Evolutionary conservation across 2,329 filamentous ascomycete species (phyloP), one percentile per base, ranked within the genome.

Genomic region (Ascochyta lentis): DNA sequence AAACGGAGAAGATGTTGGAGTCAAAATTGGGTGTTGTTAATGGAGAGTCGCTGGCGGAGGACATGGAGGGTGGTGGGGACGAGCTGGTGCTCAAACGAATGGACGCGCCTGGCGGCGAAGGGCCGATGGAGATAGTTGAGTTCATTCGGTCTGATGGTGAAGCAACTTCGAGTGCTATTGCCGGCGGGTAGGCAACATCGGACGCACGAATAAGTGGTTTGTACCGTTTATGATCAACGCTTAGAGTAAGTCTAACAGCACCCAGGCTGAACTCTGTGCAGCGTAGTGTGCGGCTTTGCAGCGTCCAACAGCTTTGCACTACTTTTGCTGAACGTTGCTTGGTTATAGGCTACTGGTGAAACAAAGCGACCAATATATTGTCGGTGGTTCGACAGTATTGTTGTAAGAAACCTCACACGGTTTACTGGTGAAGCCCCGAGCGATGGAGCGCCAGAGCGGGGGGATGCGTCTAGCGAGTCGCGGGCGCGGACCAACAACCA

Each of bases 41-140:
- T 8, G 75, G 73, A 22, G 75, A 77, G 44, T 77, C 75, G 67
- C 73, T 76, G 40, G 69, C 66, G 57, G 76, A 76, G 43, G 74
- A 73, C 68, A 75, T 76, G 54, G 76, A 77, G 62, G 75, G 68
- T 60, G 73, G 72, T 34, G 72, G 72, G 49, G 73, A 76, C 27
- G 75, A 76, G 68, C 73, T 75, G 57, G 70, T 75, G 69, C 74
- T 77, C 69, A 74, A 58, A 53, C 72, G 69, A 63, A 59, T 60
- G 56, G 67, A 63, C 49, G 65, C 67, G 66, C 62, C 64, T 55
- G 70, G 61, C 61, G 67, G 70, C 67, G 68, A 64, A 56, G 70
- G 71, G 60, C 73, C 72, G 64, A 74, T 72, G 41, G 69, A 67
- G 34, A 69, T 49, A 38, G 68, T 70, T 22, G 72, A 70, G 64